These are phyloP conservation scores for Nicotiana tomentosiformis DNA, from an alignment of 257 asterid species.

Conservation along the genomic window DNA sequence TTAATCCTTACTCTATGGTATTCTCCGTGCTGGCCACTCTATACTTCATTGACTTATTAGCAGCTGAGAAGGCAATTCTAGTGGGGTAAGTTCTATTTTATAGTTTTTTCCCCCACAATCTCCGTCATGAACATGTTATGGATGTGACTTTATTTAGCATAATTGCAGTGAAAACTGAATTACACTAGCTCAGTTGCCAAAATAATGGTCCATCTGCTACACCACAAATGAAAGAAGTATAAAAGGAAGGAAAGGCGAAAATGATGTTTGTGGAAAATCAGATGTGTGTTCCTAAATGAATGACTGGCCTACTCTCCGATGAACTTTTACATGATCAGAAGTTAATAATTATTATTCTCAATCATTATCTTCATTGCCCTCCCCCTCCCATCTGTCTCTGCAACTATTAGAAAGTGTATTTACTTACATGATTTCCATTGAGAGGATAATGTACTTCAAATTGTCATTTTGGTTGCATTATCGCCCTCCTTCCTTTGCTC, in stretches of 20 bases:
- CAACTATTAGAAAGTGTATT: neutral
- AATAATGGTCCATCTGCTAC: neutral
- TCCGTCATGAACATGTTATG: neutral
- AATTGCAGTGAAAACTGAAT: neutral
- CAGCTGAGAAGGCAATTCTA: constrained; percentile 68
- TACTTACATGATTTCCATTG: neutral
- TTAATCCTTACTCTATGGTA: constrained; percentile 71
- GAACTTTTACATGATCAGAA: neutral
- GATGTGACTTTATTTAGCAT: neutral
- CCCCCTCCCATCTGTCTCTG: neutral
- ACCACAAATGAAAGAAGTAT: neutral
- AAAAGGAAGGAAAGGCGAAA: neutral
- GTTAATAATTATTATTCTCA: neutral
- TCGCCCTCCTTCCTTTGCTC: neutral
- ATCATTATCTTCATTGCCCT: neutral
- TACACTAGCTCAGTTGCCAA: neutral
- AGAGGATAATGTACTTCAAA: neutral
- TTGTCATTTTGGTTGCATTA: neutral
- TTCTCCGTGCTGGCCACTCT: constrained; percentile 74
- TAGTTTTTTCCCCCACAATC: neutral
- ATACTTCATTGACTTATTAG: constrained; percentile 66
- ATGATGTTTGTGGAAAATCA: neutral
- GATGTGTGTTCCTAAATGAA: neutral
- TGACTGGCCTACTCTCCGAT: neutral
- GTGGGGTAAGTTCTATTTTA: constrained; percentile 64